These are phyloP conservation scores for Podosphaera xanthii DNA, from an alignment of 2,329 filamentous ascomycete genomes.

Conservation along the genomic window DNA sequence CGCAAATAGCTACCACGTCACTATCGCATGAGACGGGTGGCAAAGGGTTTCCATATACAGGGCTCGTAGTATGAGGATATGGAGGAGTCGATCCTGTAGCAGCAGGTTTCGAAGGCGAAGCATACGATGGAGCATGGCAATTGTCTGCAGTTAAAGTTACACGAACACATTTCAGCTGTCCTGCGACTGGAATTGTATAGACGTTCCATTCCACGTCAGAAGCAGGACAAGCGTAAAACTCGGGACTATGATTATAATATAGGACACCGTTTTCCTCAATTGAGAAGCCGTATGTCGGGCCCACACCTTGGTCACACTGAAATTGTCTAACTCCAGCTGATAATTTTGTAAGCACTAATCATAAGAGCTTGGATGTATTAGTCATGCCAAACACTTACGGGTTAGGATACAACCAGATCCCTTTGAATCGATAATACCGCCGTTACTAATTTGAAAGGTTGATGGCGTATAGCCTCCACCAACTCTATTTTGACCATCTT, in stretches of 20 bases:
- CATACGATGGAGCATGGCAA: slow-evolving; percentile 11
- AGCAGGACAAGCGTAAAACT: slow-evolving; percentile 37
- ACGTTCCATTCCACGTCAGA: slow-evolving; percentile 31
- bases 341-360: neutral
- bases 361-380: neutral
- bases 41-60: no score
- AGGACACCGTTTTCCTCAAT: slow-evolving; percentile 29
- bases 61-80: no score
- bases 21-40: no score
- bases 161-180: slow-evolving; percentile 25
- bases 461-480: slow-evolving; percentile 23
- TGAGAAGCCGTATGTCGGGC: slow-evolving; percentile 29
- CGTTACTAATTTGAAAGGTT: slow-evolving; percentile 31
- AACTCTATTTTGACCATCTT: slow-evolving; percentile 37
- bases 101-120: neutral
- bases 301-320: slow-evolving; percentile 27
- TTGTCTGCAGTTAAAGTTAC: slow-evolving; percentile 23
- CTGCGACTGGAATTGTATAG: slow-evolving; percentile 22
- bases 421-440: slow-evolving; percentile 30
- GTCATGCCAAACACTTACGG: slow-evolving; percentile 15
- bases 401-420: slow-evolving; percentile 41
- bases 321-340: slow-evolving; percentile 7
- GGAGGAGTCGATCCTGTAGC: neutral
- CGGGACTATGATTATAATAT: slow-evolving; percentile 22
- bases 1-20: no score